Conservation (phyloP, 768 basidiomycete genomes). For the Baorangia bicolor region DNA sequence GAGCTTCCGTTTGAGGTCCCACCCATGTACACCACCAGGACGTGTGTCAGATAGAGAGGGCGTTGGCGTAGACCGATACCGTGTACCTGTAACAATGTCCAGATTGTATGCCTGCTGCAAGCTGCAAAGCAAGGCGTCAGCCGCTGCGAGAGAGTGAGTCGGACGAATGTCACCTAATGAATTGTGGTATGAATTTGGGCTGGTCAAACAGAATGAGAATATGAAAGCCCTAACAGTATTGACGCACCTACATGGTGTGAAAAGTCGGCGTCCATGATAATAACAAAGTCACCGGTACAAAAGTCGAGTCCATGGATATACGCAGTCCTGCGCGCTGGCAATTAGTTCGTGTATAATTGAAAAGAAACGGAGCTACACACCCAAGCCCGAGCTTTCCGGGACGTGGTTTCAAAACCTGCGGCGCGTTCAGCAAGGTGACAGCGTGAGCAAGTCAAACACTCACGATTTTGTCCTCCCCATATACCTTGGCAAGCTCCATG, state of each 20-base stretch:
- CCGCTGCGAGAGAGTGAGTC: neutral
- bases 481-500: slow-evolving; percentile 68
- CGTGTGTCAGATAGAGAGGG: slow-evolving; percentile 56
- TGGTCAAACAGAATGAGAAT: slow-evolving; percentile 30
- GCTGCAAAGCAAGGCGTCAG: slow-evolving; percentile 36
- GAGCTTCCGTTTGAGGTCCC: slow-evolving; percentile 88
- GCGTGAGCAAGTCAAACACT: slow-evolving; percentile 22
- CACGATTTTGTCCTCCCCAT: slow-evolving; percentile 85
- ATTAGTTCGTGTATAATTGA: neutral
- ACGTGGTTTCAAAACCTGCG: slow-evolving; percentile 78
- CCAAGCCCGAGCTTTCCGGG: slow-evolving; percentile 90
- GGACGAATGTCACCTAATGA: slow-evolving; percentile 60
- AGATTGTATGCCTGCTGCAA: slow-evolving; percentile 83
- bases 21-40: slow-evolving; percentile 88
- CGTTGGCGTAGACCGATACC: slow-evolving; percentile 66
- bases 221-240: neutral
- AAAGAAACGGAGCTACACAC: slow-evolving; percentile 39
- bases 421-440: slow-evolving; percentile 3
- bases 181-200: slow-evolving; percentile 95
- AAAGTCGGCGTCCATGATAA: slow-evolving; percentile 98
- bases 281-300: slow-evolving; percentile 88
- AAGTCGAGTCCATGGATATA: slow-evolving; percentile 92
- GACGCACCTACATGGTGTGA: slow-evolving; percentile 79
- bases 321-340: slow-evolving; percentile 60
- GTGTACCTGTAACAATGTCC: slow-evolving; percentile 92